Percentiles rank a stretch among this genome's conserved stretches.
Conservation (phyloP, 176 grass and related monocot genomes). For the Urochloa ruziziensis region DNA sequence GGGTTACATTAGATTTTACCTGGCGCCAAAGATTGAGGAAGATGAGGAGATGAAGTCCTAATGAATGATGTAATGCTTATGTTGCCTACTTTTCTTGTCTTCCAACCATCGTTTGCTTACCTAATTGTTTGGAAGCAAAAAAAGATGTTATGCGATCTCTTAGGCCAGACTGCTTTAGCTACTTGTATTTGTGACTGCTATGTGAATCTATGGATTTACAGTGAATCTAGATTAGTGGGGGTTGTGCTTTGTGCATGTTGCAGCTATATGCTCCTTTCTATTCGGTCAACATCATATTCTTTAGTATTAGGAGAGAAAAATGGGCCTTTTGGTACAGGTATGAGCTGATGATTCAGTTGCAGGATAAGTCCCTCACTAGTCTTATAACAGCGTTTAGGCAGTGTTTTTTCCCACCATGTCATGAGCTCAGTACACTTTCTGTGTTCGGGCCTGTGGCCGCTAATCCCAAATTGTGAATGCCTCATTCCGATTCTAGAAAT, state of each 20-base stretch:
- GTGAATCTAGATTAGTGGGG: conserved; percentile 28
- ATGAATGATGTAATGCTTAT: neutral
- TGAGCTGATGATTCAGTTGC: too few species aligned
- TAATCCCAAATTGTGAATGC: too few species aligned
- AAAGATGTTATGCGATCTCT: neutral
- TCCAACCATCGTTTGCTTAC: neutral
- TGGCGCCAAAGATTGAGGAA: conserved; percentile 92
- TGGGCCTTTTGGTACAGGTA: neutral
- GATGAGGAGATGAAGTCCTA: conserved; percentile 84
- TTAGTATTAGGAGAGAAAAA: neutral
- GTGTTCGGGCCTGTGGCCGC: too few species aligned
- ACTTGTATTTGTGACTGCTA: conserved; percentile 27
- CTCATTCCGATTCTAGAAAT: too few species aligned
- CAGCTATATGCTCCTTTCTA: neutral
- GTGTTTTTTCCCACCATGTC: too few species aligned
- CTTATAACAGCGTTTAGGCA: too few species aligned
- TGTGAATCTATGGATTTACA: conserved; percentile 23
- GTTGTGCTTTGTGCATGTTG: conserved; percentile 12
- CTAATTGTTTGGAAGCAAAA: conserved; percentile 12
- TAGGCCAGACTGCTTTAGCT: conserved; percentile 9
- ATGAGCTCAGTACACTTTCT: too few species aligned
- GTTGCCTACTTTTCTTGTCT: neutral
- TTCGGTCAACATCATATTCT: neutral
- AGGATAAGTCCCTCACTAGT: too few species aligned
- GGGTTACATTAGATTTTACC: conserved; percentile 83